Evolutionary conservation across 305 asterid genomes (phyloP).

Genomic region (Striga hermonthica): DNA sequence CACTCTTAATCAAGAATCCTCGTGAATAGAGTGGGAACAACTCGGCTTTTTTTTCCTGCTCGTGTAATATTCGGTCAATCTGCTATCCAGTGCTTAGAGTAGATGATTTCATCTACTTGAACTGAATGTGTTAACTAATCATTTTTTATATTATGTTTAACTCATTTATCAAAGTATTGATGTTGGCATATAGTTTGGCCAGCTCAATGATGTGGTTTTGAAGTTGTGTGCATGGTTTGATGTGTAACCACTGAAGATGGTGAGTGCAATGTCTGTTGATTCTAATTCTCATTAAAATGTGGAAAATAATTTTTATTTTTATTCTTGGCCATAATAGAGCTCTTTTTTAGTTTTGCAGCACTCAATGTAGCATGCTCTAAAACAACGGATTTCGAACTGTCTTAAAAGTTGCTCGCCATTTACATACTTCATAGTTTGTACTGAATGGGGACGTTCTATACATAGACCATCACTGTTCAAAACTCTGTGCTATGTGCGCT

Average conservation of each 20-base stretch:
- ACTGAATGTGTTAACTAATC: neutral
- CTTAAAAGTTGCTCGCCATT: too few relatives aligned
- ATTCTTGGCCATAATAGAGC: conserved; percentile 30
- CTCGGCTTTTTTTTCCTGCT: neutral
- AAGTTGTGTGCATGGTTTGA: neutral
- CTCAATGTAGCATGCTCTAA: too few relatives aligned
- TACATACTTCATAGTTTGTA: too few relatives aligned
- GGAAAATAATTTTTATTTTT: conserved; percentile 30
- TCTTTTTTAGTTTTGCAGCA: neutral
- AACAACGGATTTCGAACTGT: too few relatives aligned
- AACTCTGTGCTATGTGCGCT: too few relatives aligned
- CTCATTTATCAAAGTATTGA: conserved; percentile 14
- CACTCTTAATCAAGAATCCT: conserved; percentile 9
- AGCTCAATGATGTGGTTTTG: neutral
- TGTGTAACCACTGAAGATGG: conserved; percentile 14
- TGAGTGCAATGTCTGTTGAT: conserved; percentile 21
- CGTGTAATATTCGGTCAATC: conserved; percentile 4
- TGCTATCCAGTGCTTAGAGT: neutral
- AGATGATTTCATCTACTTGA: neutral
- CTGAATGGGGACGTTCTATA: too few relatives aligned
- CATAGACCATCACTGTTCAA: too few relatives aligned
- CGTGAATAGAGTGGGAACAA: conserved; percentile 3
- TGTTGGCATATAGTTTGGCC: neutral
- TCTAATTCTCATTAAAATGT: conserved; percentile 28
- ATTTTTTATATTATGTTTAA: neutral